These are phyloP conservation scores for Lumnitzera littorea DNA, from an alignment of 345 rosid genomes.

Conservation along the genomic window DNA sequence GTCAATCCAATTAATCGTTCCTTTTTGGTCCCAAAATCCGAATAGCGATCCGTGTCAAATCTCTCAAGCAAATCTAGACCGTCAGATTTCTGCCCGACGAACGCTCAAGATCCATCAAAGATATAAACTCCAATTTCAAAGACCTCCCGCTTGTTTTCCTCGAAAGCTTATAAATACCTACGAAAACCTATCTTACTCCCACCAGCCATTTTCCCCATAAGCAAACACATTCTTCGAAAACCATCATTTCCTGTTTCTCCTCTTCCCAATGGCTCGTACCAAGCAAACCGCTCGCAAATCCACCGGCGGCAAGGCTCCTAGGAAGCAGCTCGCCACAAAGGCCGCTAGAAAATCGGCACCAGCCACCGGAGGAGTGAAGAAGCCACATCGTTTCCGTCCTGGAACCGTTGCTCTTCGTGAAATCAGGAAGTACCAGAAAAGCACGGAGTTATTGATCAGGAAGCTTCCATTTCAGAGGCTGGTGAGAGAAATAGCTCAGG, in stretches of 20 bases:
- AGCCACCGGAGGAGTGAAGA: slow-evolving; percentile 18
- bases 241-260: neutral
- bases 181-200: neutral
- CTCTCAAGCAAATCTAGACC: neutral
- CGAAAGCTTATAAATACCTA: neutral
- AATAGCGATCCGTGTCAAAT: slow-evolving; percentile 6
- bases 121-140: neutral
- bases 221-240: neutral
- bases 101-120: neutral
- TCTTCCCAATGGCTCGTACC: slow-evolving; percentile 13
- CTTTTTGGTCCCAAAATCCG: neutral
- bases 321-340: slow-evolving; percentile 20
- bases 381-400: slow-evolving; percentile 18
- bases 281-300: slow-evolving; percentile 17
- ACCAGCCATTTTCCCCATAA: neutral
- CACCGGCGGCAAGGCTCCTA: slow-evolving; percentile 17
- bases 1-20: too few species aligned
- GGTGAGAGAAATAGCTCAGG: slow-evolving; percentile 17
- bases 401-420: slow-evolving; percentile 16
- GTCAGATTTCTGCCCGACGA: neutral
- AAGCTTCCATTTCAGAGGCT: slow-evolving; percentile 18
- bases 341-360: slow-evolving; percentile 18
- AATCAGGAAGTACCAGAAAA: slow-evolving; percentile 20
- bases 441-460: slow-evolving; percentile 16
- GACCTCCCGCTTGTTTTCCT: neutral